Evolutionary conservation across 768 basidiomycete species (phyloP).

Genomic region (Aureoboletus auriporus): DNA sequence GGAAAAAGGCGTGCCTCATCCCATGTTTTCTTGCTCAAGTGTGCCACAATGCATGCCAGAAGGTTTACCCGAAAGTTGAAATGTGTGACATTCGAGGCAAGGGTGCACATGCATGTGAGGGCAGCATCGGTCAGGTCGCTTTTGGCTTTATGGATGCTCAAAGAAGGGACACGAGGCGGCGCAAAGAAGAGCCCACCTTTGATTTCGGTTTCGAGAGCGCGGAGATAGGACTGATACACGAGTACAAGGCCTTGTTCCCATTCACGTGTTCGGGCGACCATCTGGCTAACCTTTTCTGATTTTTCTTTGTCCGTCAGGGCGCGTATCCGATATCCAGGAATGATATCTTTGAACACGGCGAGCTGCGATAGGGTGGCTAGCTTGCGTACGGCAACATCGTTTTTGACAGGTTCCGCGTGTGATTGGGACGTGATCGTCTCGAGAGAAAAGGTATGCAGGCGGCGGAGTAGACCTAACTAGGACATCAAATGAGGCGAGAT

Average conservation of each 20-base stretch:
- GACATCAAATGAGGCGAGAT: slow-evolving; percentile 12
- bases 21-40: slow-evolving; percentile 84
- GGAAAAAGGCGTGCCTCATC: slow-evolving; percentile 58
- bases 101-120: slow-evolving; percentile 83
- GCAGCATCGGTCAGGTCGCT: slow-evolving; percentile 63
- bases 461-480: slow-evolving; percentile 83
- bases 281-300: slow-evolving; percentile 89
- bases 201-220: slow-evolving; percentile 77
- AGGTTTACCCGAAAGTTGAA: slow-evolving; percentile 97
- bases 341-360: slow-evolving; percentile 92
- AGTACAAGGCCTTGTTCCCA: slow-evolving; percentile 92
- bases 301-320: slow-evolving; percentile 87
- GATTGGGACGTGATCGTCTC: slow-evolving; percentile 65
- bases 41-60: slow-evolving; percentile 80
- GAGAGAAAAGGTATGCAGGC: slow-evolving; percentile 86
- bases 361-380: slow-evolving; percentile 87
- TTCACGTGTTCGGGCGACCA: slow-evolving; percentile 84
- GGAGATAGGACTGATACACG: slow-evolving; percentile 87
- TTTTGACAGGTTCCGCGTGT: slow-evolving; percentile 65
- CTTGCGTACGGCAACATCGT: slow-evolving; percentile 81
- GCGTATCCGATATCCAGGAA: slow-evolving; percentile 95
- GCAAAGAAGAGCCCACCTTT: slow-evolving; percentile 48
- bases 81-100: slow-evolving; percentile 80
- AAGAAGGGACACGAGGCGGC: slow-evolving; percentile 15
- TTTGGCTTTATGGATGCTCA: slow-evolving; percentile 44